Base-by-base conservation (phyloP, 768 basidiomycete species). In the Kwoniella newhampshirensis region DNA sequence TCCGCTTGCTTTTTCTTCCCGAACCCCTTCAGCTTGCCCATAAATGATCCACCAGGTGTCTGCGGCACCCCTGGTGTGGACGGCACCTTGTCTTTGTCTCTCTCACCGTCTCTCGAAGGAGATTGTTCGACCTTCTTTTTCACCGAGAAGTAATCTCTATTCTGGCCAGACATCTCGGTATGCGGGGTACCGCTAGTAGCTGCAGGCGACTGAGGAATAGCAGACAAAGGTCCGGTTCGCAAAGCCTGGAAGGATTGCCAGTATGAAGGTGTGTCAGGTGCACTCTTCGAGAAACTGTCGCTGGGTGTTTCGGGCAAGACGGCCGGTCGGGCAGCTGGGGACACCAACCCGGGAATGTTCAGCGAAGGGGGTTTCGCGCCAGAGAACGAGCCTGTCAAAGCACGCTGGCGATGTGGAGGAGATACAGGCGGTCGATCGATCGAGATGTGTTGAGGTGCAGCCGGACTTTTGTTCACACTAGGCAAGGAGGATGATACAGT, bases 11-110 rank as follows among this genome's bases (percentile, higher is more conserved):
- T 67, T 44, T 74, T 70, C 46, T 65, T 68, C 43, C 74, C 74
- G 60, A 92, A 83, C 51, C 79, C 85, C 74, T 86, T 88, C 57
- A 92, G 75, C 60, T 87, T 82, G 0, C 89, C 88, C 82, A 93
- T 92, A 51, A 92, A 75, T n/a, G 26, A 41, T 23, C 80, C 79
- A 26, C 79, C 67, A 15, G 70, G 68, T 0, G 68, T 70, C 1
- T 43, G 35, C 20, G 45, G 62, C 3, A 54, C 59, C 17, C 45
- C 57, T 9, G 57, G 32, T 4, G 54, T 41, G 1, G 80, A 37
- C 4, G 59, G 21, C 5, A 43, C 39, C 15, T 28, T 30, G 21
- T 23, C n/a, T 36, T 48, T 53, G 15, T 49, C 46, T 17, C 44
- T 45, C 25, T 63, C 52, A n/a, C 18, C 21, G 4, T 55, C 57